Evolutionary conservation across 1,284 basidiomycete genomes (phyloP), one percentile per base, ranked within the genome.

Genomic region (Pseudozyma flocculosa): DNA sequence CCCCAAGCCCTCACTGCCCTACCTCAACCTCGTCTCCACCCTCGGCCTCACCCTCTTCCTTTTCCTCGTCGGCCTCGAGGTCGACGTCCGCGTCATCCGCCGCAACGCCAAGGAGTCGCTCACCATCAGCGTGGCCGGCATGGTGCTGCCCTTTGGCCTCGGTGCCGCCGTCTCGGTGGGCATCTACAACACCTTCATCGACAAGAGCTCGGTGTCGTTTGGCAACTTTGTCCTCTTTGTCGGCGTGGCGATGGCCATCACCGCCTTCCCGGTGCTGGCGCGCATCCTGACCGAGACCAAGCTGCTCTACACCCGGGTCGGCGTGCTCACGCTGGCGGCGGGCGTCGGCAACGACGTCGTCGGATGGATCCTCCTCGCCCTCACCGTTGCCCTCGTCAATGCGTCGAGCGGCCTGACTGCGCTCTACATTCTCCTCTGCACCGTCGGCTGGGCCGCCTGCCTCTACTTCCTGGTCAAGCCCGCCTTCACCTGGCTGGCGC

Each of bases 191-290:
- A 75, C 84, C 3, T 94, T 93, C 79, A 87, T 94, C 71, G 83
- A 86, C 64, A 45, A 41, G 13, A 53, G 71, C 23, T 80, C 78
- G 40, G 84, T 88, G 51, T 80, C 85, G 40, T 85, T 89, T 77
- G 87, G 89, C 1, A 84, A 95, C 75, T 97, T 97, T 79, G 85
- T 97, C 83, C 86, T 98, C 39, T 97, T 96, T 79, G 86, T 90
- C 38, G 90, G 91, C 43, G 90, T 94, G 17, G 87, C 92, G 0
- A 91, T 87, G 80, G 87, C 88, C 2, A 96, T 96, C 78, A 96
- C 92, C 0, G 92, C 92, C 0, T 80, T 81, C 47, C 80, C 84
- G 0, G 93, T 98, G 4, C 84, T 97, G 4, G 96, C 93, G 77
- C 87, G 94, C 44, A 75, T 75, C 48, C 50, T 75, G 24, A 64